Evolutionary conservation across 768 basidiomycete genomes (phyloP).

Genomic region (Pleurotus tuber-regium): DNA sequence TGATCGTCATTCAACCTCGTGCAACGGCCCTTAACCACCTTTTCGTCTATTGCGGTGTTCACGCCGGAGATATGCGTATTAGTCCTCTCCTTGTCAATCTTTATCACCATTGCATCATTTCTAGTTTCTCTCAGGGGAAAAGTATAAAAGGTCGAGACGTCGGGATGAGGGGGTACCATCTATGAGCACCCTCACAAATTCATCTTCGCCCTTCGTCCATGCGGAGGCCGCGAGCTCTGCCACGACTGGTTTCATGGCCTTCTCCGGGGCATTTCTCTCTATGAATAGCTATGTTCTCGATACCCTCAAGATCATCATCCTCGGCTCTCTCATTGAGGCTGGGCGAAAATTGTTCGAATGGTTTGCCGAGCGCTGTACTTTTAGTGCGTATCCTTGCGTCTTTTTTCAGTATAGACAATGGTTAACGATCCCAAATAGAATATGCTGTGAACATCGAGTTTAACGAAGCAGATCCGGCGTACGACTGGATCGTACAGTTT

Average conservation of each 20-base stretch:
- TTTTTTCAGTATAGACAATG: background rate
- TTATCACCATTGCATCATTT: too few relatives aligned
- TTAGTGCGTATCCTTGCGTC: constrained; percentile 21
- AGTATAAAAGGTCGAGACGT: too few relatives aligned
- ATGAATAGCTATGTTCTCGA: constrained; percentile 1
- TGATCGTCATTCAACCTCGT: too few relatives aligned
- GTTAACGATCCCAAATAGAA: constrained; percentile 22
- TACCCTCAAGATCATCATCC: constrained; percentile 17
- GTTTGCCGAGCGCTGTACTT: constrained; percentile 28
- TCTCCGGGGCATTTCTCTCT: background rate
- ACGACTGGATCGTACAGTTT: constrained; percentile 41
- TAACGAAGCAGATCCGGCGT: constrained; percentile 35
- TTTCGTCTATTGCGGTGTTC: too few relatives aligned
- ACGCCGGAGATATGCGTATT: too few relatives aligned
- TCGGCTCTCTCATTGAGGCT: constrained; percentile 36
- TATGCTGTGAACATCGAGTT: constrained; percentile 39
- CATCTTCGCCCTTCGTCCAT: too few relatives aligned
- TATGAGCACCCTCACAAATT: too few relatives aligned
- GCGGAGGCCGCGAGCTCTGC: too few relatives aligned
- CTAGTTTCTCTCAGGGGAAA: too few relatives aligned
- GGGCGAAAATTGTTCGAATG: constrained; percentile 39
- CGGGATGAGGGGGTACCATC: too few relatives aligned
- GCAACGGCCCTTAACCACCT: too few relatives aligned
- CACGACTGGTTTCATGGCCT: background rate
- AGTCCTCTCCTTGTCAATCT: too few relatives aligned